A percentile compares a stretch with the other conserved stretches of the same genome.
phyloP scores from a whole-genome alignment of 805 yeast genomes.

The Wickerhamiella domercqiae region DNA sequence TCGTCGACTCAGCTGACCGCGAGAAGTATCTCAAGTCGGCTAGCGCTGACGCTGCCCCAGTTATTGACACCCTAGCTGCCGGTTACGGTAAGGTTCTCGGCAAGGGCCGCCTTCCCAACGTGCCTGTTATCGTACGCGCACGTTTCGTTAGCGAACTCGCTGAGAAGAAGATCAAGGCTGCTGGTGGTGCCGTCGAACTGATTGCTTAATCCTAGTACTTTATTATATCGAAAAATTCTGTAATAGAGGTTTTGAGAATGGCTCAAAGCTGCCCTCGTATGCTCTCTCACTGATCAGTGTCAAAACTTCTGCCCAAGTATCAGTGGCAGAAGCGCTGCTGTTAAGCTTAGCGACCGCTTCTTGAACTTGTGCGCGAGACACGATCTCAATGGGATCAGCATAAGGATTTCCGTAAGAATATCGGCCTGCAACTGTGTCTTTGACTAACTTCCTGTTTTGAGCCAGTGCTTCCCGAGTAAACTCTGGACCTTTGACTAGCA shows the following conservation, averaged over 20 bases:
- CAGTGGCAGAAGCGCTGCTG: background rate
- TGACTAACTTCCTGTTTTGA: background rate
- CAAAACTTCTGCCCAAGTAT: background rate
- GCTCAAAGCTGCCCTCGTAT: background rate
- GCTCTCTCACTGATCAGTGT: background rate
- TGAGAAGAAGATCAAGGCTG: conserved; percentile 99
- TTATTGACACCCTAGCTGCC: conserved; percentile 96
- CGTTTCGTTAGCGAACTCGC: conserved; percentile 98
- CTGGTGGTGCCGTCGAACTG: conserved; percentile 99
- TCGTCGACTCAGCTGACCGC: conserved; percentile 85
- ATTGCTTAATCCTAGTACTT: conserved; percentile 58
- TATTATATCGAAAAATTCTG: background rate
- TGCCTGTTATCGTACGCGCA: conserved; percentile 98
- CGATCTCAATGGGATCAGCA: background rate
- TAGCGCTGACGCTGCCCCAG: conserved; percentile 86
- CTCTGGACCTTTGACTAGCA: background rate
- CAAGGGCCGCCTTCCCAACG: conserved; percentile 95
- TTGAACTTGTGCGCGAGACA: background rate
- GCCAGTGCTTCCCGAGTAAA: background rate
- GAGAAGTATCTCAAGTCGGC: conserved; percentile 81
- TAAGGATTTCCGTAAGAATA: background rate
- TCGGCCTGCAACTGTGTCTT: background rate
- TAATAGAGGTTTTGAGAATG: background rate
- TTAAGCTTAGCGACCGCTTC: background rate
- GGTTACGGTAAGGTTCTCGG: conserved; percentile 99